Base-by-base conservation (phyloP, 75 land plant species). In the Pinus tabuliformis region DNA sequence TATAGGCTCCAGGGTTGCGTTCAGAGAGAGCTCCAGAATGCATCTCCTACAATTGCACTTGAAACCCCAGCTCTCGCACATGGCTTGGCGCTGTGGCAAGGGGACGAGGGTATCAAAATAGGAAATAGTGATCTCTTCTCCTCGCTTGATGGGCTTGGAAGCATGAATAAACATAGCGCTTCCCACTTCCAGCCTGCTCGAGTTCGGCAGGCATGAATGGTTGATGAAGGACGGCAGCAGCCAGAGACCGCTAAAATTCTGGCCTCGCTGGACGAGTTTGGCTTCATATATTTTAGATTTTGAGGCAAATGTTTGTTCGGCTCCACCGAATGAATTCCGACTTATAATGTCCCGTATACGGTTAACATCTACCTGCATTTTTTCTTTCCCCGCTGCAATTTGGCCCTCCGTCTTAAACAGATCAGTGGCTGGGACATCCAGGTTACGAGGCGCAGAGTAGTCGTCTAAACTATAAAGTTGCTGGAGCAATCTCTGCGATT, bases 51-150 rank as follows among this genome's bases (percentile, higher is more conserved):
- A 86, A 20, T 73, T 14, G 76, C 87, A 86, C 2, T 57, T 56
- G 73, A 85, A 85, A 24, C 85, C 85, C 81, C 86, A 83, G 11
- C 80, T 58, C 26, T 75, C 64, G 13, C 72, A 76, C 30, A 65
- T 71, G 14, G 64, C 62, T 75, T 70, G 65, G 33, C 87, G 75
- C 45, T 77, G 76, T 11, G 33, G 57, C 18, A 83, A 42, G 20
- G 87, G 87, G 37, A 49, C 63, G 58, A 82, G 62, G 26, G 81
- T 58, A 52, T 85, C 82, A 28, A 85, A 73, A 62, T 85, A 85
- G 54, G 74, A n/a, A 17, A 80, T 73, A 15, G 66, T 83, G 12
- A 80, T 59, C n/a, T 83, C 82, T 21, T 80, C 72, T 8, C 60
- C 65, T 28, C 45, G 21, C 3, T 58, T 37, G 15, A 83, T 74